Base-by-base conservation (phyloP, 2,329 filamentous ascomycete species). In the Epicoccum nigrum region DNA sequence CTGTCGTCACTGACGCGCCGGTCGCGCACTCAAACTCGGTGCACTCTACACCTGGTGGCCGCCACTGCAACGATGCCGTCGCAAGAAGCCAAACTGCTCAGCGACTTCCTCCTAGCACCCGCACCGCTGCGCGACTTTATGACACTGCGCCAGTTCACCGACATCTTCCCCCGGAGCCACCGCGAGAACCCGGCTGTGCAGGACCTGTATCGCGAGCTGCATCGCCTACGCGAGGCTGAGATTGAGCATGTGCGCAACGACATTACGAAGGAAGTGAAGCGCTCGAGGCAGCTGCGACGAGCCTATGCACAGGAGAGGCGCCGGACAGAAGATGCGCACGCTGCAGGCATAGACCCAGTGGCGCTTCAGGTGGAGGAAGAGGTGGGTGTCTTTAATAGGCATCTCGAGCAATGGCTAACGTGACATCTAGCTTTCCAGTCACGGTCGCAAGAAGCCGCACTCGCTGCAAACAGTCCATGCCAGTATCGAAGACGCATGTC, bases 71-170 rank as follows among this genome's bases (percentile, higher is more conserved):
- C 56, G 54, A 91, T 92, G 87, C 78, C 89, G 3, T 86, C 88
- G 7, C 87, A 86, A 35, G 92, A 96, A 76, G 79, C 83, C 48
- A 82, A 85, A 21, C 89, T 96, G 58, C 82, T 96, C 43, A 81
- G 81, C 65, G 87, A 88, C 73, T 95, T 93, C 71, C 84, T 96
- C 51, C 82, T 95, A 28, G 81, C 87, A 23, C 89, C 91, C 11
- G 86, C 90, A 7, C 82, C 88, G 21, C 79, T 96, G 30, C 86
- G 88, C 33, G 83, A 87, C 57, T 83, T 92, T 66, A 78, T 92
- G 60, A 86, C 90, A 7, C 81, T 92, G 38, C 80, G 86, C 50
- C 83, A 90, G 59, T 96, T 96, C 77, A 85, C 84, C 34, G 81
- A 86, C 21, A 81, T 93, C 33, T 94, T 96, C 66, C 90, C 91